Evolutionary conservation across 192 early-diverging fungal species (phyloP).

Genomic region (Coemansia reversa): DNA sequence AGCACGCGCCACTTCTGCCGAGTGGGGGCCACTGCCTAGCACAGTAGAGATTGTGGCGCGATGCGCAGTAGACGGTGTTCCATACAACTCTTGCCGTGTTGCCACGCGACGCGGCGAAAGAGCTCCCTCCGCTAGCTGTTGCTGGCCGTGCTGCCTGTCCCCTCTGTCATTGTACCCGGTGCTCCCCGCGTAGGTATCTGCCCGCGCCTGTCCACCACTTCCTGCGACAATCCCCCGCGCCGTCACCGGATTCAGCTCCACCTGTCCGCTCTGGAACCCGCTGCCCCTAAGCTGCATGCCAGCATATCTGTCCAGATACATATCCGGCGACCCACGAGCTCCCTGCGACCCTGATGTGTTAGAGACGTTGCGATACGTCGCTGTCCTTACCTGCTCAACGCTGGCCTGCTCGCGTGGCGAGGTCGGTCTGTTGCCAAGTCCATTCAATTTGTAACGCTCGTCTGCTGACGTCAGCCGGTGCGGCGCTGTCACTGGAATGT

Average conservation of each 20-base stretch:
- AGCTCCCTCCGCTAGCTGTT: conserved; percentile 8
- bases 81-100: conserved; percentile 17
- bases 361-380: neutral
- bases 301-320: neutral
- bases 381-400: neutral
- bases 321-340: conserved; percentile 9
- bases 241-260: conserved; percentile 25
- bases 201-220: conserved; percentile 2
- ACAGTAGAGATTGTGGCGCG: conserved; percentile 41
- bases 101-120: conserved; percentile 14
- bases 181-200: conserved; percentile 8
- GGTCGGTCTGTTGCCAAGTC: too few relatives aligned
- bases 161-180: conserved; percentile 18
- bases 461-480: conserved; percentile 10
- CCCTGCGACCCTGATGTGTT: conserved; percentile 1
- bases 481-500: conserved; percentile 1
- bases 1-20: conserved; percentile 2
- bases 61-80: conserved; percentile 39
- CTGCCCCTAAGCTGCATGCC: conserved; percentile 1
- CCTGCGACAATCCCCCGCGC: conserved; percentile 33
- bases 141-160: conserved; percentile 1
- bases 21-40: conserved; percentile 10
- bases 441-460: neutral
- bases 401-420: neutral
- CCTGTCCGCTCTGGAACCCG: conserved; percentile 14